Base-by-base conservation (phyloP, 2,329 filamentous ascomycete genomes). In the Aspergillus proliferans region DNA sequence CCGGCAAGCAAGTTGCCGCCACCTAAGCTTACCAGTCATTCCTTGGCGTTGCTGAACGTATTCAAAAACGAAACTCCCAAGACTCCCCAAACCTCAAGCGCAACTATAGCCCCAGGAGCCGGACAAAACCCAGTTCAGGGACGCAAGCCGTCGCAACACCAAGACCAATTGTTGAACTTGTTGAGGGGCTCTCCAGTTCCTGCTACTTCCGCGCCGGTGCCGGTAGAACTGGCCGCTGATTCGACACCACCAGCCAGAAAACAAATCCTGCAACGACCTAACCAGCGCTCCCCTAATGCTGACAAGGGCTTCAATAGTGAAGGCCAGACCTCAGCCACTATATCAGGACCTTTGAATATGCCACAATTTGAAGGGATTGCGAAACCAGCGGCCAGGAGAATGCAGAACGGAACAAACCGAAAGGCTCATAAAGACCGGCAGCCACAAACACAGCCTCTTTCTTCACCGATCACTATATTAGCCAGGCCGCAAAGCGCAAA, bases 21-120 rank as follows among this genome's bases (percentile, higher is more conserved):
- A 36, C 80, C 80, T 6, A 79, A 76, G 52, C 72, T 84, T 28
- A 83, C 72, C 33, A 74, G 74, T 10, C 81, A 85, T 61, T 74
- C 79, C 1, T 70, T 79, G 50, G 73, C 74, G n/a, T 63, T 85
- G 30, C 66, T 85, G 44, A 80, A 77, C 56, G 73, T 78, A 1
- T 83, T 85, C 69, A 83, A 77, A 55, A 60, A 62, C 30, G 59
- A 65, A 7, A 54, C 55, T 21, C 47, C 55, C 12, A 63, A 63
- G 43, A 60, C 62, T 1, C 54, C 63, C 7, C 61, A 61, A 46
- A 46, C 53, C 7, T 9, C 58, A 3, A 53, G 54, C 45, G 52
- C 58, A 39, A 49, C 49, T 8, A 45, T 59, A 26, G 47, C 53
- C 30, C 49, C 63, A 30, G 45, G 54, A 22, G 45, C 56, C 19